Evolutionary conservation across 352 stramenopile genomes (phyloP).

Genomic region (Phytophthora citricola): DNA sequence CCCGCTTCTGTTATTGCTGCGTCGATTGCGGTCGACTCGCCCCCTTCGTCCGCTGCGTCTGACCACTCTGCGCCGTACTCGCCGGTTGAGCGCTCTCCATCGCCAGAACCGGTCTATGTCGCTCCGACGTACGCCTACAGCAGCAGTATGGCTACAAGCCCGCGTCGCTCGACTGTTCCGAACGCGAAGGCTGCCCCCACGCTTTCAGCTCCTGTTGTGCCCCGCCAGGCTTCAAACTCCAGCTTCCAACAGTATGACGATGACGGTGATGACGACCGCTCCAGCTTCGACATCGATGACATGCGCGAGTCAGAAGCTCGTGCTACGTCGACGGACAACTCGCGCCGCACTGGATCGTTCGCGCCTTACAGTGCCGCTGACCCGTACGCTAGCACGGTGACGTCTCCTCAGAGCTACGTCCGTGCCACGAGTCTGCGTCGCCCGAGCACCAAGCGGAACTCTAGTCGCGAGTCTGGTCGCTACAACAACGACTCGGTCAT

Average conservation of each 20-base stretch:
- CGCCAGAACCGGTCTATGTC: conserved; percentile 28
- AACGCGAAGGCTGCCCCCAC: conserved; percentile 38
- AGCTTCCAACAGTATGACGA: conserved; percentile 42
- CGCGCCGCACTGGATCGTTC: conserved; percentile 25
- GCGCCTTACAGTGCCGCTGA: conserved; percentile 35
- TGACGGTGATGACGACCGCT: conserved; percentile 55
- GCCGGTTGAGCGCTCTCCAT: conserved; percentile 14
- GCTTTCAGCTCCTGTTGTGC: conserved; percentile 49
- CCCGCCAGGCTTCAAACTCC: conserved; percentile 24
- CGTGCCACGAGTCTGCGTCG: conserved; percentile 70
- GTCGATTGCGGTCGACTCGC: conserved; percentile 29
- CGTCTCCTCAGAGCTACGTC: conserved; percentile 80
- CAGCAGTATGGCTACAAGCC: conserved; percentile 37
- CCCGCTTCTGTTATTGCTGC: conserved; percentile 41
- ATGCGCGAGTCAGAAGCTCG: conserved; percentile 70
- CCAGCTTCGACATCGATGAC: conserved; percentile 87
- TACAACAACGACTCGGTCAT: conserved; percentile 34
- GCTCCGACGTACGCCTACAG: conserved; percentile 37
- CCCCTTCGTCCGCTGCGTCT: conserved; percentile 20
- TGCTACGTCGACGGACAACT: conserved; percentile 28
- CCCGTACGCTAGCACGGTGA: conserved; percentile 56
- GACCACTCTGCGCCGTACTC: conserved; percentile 10
- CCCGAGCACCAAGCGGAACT: conserved; percentile 45
- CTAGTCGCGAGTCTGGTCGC: conserved; percentile 27
- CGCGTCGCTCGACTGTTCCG: conserved; percentile 26